Conservation (phyloP, 1,284 basidiomycete genomes). For the Trichosporon inkin region DNA sequence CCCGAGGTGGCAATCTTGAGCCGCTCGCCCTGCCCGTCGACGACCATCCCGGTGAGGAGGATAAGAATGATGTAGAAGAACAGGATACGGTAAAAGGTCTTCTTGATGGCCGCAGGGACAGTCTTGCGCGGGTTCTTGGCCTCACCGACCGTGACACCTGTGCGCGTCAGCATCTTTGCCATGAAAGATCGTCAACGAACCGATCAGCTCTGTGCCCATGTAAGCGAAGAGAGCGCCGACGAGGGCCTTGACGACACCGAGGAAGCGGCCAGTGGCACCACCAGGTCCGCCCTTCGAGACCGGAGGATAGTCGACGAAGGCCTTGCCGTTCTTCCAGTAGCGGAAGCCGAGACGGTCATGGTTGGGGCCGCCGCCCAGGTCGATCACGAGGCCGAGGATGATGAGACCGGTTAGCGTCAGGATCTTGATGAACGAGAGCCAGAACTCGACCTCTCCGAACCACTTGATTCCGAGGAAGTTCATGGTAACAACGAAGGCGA, state of each 20-base stretch:
- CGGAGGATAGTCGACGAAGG: slow-evolving; percentile 37
- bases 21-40: slow-evolving; percentile 44
- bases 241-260: slow-evolving; percentile 58
- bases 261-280: slow-evolving; percentile 56
- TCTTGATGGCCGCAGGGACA: slow-evolving; percentile 58
- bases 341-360: slow-evolving; percentile 60
- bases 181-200: slow-evolving; percentile 19
- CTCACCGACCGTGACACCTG: slow-evolving; percentile 51
- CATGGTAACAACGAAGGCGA: slow-evolving; percentile 37
- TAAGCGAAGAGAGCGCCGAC: slow-evolving; percentile 50
- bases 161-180: background rate
- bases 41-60: slow-evolving; percentile 63
- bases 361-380: slow-evolving; percentile 65
- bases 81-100: slow-evolving; percentile 58
- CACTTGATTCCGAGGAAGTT: slow-evolving; percentile 70
- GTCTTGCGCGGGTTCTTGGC: slow-evolving; percentile 58
- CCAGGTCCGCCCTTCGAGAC: slow-evolving; percentile 9
- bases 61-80: slow-evolving; percentile 60
- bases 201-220: slow-evolving; percentile 60
- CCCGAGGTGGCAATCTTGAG: slow-evolving; percentile 52
- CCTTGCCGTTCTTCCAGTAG: slow-evolving; percentile 54
- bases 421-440: slow-evolving; percentile 56
- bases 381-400: slow-evolving; percentile 57
- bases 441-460: slow-evolving; percentile 67
- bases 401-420: slow-evolving; percentile 60